phyloP scores from a whole-genome alignment of 148 eudicot species.

The Camellia sinensis region DNA sequence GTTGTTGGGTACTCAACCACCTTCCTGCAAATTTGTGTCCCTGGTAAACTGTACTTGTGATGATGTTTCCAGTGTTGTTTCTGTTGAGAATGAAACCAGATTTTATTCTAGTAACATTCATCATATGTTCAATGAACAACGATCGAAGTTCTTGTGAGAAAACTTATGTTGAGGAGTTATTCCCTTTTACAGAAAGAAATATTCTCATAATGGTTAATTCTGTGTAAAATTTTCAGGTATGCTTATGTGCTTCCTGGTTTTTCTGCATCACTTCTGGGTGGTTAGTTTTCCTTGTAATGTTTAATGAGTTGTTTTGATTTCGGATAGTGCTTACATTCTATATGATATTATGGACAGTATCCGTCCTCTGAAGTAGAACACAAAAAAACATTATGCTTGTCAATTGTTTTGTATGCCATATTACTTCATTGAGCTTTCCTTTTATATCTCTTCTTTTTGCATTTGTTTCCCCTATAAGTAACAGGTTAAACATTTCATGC shows the following conservation, averaged over 20 bases:
- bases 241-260: conserved; percentile 22
- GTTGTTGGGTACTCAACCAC: too few species aligned
- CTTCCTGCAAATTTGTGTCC: too few species aligned
- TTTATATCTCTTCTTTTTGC: not conserved
- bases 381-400: not conserved
- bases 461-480: not conserved
- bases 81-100: too few species aligned
- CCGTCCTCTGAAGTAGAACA: not conserved
- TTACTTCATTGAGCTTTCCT: not conserved
- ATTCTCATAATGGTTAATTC: not conserved
- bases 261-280: conserved; percentile 17
- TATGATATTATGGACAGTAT: not conserved
- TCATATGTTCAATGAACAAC: too few species aligned
- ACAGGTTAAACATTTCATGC: conserved; percentile 1
- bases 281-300: conserved; percentile 6
- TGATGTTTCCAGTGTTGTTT: too few species aligned
- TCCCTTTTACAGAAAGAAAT: not conserved
- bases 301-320: not conserved
- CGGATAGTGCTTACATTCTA: not conserved
- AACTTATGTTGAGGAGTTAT: not conserved
- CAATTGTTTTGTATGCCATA: too few species aligned
- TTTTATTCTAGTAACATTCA: too few species aligned
- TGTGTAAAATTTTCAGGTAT: conserved; percentile 8
- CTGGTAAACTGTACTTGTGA: too few species aligned
- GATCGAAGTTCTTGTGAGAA: too few species aligned